Percentiles rank a stretch among this genome's conserved stretches.
Conservation (phyloP, 2,329 filamentous ascomycete genomes). For the Orbilia ellipsospora region DNA sequence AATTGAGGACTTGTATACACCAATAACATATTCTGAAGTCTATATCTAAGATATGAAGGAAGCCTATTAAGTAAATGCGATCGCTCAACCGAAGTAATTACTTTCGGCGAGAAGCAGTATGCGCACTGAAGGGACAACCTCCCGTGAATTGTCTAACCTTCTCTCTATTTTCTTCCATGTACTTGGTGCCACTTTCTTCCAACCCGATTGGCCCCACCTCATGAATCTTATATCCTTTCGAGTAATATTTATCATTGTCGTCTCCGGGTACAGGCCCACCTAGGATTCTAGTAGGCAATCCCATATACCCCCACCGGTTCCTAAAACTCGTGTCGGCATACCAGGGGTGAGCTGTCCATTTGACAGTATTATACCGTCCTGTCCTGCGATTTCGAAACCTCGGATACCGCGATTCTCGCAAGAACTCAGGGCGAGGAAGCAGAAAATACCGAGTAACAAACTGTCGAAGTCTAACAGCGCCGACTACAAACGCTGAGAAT, state of each 20-base stretch:
- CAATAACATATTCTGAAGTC: too few relatives aligned
- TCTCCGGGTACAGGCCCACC: constrained; percentile 67
- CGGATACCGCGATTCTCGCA: constrained; percentile 62
- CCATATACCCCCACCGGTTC: constrained; percentile 72
- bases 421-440: constrained; percentile 68
- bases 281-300: constrained; percentile 65
- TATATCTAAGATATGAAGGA: too few relatives aligned
- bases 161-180: constrained; percentile 15
- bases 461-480: constrained; percentile 67
- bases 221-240: constrained; percentile 65
- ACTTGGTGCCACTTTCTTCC: constrained; percentile 6
- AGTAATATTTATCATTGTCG: constrained; percentile 64
- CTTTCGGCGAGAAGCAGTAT: too few relatives aligned
- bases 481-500: constrained; percentile 62
- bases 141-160: constrained; percentile 1
- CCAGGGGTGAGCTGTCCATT: constrained; percentile 73
- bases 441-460: constrained; percentile 69
- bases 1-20: too few relatives aligned
- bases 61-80: too few relatives aligned
- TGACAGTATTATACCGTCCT: constrained; percentile 66
- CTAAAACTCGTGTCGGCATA: constrained; percentile 71
- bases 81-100: too few relatives aligned
- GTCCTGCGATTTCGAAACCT: constrained; percentile 67
- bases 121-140: constrained; percentile 9
- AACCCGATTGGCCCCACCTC: constrained; percentile 57